Base-by-base conservation (phyloP, 2,329 filamentous ascomycete species). In the Camillea tinctor region DNA sequence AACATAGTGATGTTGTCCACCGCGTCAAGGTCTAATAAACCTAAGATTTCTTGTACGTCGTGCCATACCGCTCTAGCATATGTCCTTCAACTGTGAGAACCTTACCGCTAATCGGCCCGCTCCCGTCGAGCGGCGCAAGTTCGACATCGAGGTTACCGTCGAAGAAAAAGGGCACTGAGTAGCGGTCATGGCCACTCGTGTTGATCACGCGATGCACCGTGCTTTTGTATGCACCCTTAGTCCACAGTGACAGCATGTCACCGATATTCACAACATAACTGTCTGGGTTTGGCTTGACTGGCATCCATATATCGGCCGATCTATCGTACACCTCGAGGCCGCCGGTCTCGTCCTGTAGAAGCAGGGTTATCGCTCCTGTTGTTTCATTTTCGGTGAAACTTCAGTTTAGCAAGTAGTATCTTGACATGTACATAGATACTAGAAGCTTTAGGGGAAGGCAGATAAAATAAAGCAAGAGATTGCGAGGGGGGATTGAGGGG, bases 91-190 rank as follows among this genome's bases (percentile, higher is more conserved):
- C 69, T 6, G 72, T 76, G 20, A 71, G 26, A 11, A 65, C 63
- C 49, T 55, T 62, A 1, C 66, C 67, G 8, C 61, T 68, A 15
- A 60, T 54, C 5, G 68, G 68, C 56, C 60, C 62, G 54, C 70
- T 71, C 15, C 70, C 71, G 53, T 75, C 73, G 17, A 75, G 65
- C 1, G 74, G 73, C 2, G 61, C 53, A 48, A 76, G 66, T 62
- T 68, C 64, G 11, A 70, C 67, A 55, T 69, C 68, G 26, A 64
- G 60, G 24, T 66, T 69, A 5, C 66, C 67, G 52, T 68, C 63
- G 30, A 68, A 66, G 60, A 69, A 69, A 50, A 68, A 70, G 0
- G 66, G 62, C 20, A 64, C 61, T 17, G 64, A 67, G 60, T 69
- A 69, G 17, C 67, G 56, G 50, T 65, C 60, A 2, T 44, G 26